Conservation (phyloP, 2,329 filamentous ascomycete genomes). For the Davidsoniella eucalypti region DNA sequence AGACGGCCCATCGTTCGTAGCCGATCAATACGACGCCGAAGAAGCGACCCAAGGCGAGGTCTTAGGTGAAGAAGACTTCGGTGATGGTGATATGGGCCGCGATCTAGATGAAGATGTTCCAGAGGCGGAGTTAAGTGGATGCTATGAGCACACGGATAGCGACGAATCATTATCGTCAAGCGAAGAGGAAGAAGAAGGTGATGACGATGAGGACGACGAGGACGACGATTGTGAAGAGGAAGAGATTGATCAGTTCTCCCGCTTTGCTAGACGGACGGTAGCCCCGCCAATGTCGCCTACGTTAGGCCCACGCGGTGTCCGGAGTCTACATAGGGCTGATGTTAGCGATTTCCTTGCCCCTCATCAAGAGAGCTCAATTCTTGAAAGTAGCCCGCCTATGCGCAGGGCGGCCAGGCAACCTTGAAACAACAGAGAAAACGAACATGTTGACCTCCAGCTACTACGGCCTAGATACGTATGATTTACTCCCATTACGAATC, state of each 20-base stretch:
- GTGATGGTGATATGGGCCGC: slow-evolving; percentile 43
- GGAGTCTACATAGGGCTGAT: slow-evolving; percentile 33
- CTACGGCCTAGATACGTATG: too few species aligned
- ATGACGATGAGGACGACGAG: slow-evolving; percentile 49
- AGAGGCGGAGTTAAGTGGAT: slow-evolving; percentile 38
- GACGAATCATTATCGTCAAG: slow-evolving; percentile 45
- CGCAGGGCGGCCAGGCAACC: slow-evolving; percentile 1
- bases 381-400: slow-evolving; percentile 33
- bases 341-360: slow-evolving; percentile 36
- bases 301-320: slow-evolving; percentile 18
- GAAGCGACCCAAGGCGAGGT: slow-evolving; percentile 29
- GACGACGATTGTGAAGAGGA: slow-evolving; percentile 37
- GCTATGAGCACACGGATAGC: slow-evolving; percentile 65
- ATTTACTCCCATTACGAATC: too few species aligned
- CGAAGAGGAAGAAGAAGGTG: slow-evolving; percentile 24
- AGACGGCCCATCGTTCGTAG: slow-evolving; percentile 27
- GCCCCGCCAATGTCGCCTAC: slow-evolving; percentile 24
- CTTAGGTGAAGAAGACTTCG: slow-evolving; percentile 46
- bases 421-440: neutral
- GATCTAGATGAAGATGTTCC: slow-evolving; percentile 58
- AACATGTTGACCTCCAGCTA: neutral
- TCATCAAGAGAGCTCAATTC: slow-evolving; percentile 39
- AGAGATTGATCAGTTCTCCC: slow-evolving; percentile 6
- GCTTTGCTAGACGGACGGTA: slow-evolving; percentile 14
- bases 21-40: slow-evolving; percentile 3